Evolutionary conservation across 2,329 filamentous ascomycete species (phyloP), one percentile per base, ranked within the genome.

Genomic region (Parastagonospora nodorum): DNA sequence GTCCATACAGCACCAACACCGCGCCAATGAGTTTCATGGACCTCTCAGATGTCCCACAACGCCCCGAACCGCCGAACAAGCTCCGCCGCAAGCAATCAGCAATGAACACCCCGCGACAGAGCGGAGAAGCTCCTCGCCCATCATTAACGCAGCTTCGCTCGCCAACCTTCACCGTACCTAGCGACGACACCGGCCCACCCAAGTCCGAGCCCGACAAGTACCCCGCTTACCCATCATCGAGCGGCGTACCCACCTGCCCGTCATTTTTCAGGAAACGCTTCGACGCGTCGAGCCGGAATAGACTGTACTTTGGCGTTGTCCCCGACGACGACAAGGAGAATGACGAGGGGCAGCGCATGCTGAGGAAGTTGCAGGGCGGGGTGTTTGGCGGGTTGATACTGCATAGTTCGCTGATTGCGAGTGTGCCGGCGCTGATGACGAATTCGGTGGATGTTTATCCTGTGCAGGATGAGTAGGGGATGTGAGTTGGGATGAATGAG

Each of bases 371-470:
- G 24, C 47, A 51, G n/a, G 55, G 51, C 5, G 55, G 64, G 39
- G 31, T 45, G 12, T 55, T 66, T 40, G 64, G 64, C 3, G 54
- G 56, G 14, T 32, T 67, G 43, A 56, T 67, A 29, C 42, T 67
- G 41, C 51, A 61, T 30, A 63, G 61, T 38, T 57, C 53, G 36
- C 29, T 67, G 43, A 45, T 63, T 12, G 64, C 53, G 14, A 54
- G 55, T 12, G 45, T 55, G 30, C 55, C 58, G 33, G 61, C 53
- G 29, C 28, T 57, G 41, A 48, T 67, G 55, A 66, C 63, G 19
- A 64, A 63, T 35, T 56, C 51, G 30, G 56, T 67, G 10, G 64
- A 67, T 52, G 45, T 67, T 30, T 66, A 67, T 41, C 42, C 50
- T 14, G 33, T 67, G 48, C 51, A 61, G 36, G 63, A 52, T 33